These are phyloP conservation scores for Phyllosticta citriasiana DNA, from an alignment of 2,329 filamentous ascomycete species.

Conservation along the genomic window DNA sequence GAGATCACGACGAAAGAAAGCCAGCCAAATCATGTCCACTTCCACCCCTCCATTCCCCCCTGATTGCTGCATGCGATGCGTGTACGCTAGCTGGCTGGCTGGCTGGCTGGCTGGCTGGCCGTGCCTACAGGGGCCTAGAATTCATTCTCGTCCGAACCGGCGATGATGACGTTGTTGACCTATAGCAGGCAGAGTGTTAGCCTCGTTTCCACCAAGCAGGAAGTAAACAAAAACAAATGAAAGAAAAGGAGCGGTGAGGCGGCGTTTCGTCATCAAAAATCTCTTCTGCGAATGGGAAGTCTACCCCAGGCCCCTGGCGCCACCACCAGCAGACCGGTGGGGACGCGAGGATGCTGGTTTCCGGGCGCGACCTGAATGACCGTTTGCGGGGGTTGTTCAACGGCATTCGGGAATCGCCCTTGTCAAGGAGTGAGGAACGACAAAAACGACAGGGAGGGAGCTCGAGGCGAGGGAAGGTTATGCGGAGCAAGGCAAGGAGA, in stretches of 20 bases:
- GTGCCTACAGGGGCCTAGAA: slow-evolving; percentile 41
- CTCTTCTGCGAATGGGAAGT: not conserved
- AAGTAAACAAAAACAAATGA: not conserved
- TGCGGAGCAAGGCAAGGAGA: not conserved
- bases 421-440: not conserved
- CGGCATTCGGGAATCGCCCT: not conserved
- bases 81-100: not conserved
- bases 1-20: no score
- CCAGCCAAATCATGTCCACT: no score
- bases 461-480: not conserved
- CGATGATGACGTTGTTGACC: slow-evolving; percentile 89
- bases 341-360: not conserved
- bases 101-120: not conserved
- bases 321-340: not conserved
- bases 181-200: slow-evolving; percentile 17
- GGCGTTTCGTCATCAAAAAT: not conserved
- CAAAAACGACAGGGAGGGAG: not conserved
- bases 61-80: not conserved
- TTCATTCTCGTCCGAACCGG: slow-evolving; percentile 77
- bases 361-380: not conserved
- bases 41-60: not conserved
- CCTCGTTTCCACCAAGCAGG: not conserved
- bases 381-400: not conserved
- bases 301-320: not conserved
- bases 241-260: slow-evolving; percentile 7